Conservation (phyloP, 352 stramenopile species). For the Phytophthora foliorum region DNA sequence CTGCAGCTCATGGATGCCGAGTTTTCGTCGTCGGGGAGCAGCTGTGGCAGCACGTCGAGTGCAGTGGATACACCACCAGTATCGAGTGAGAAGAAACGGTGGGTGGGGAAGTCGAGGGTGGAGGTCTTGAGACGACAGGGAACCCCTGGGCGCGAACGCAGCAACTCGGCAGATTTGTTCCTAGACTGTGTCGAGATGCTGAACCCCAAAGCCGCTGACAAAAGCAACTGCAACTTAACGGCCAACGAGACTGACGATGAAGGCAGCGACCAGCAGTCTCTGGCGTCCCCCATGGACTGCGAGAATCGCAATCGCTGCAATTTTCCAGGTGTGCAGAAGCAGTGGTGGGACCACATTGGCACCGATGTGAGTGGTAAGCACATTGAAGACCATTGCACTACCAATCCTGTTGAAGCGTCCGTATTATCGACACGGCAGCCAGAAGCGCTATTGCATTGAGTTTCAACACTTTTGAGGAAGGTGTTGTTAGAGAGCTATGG, state of each 20-base stretch:
- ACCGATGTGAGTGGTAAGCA: conserved; percentile 12
- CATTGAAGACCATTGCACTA: conserved; percentile 4
- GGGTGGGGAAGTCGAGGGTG: conserved; percentile 58
- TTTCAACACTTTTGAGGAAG: not conserved
- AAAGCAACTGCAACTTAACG: conserved; percentile 8
- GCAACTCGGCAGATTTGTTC: conserved; percentile 86
- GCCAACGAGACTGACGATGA: conserved; percentile 42
- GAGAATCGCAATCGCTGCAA: conserved; percentile 34
- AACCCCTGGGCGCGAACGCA: conserved; percentile 53
- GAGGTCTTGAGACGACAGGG: conserved; percentile 48
- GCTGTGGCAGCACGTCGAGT: conserved; percentile 11
- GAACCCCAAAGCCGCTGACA: conserved; percentile 41
- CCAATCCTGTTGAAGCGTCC: not conserved
- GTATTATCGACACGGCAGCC: conserved; percentile 24
- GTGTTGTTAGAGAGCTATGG: not conserved
- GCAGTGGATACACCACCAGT: conserved; percentile 7
- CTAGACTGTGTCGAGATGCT: conserved; percentile 83
- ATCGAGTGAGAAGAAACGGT: conserved; percentile 22
- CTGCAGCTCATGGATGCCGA: conserved; percentile 45
- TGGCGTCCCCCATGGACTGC: conserved; percentile 22
- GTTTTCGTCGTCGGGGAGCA: conserved; percentile 30
- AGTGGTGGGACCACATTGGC: conserved; percentile 36
- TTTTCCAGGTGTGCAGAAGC: conserved; percentile 23
- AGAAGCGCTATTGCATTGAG: conserved; percentile 11
- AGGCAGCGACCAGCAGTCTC: conserved; percentile 29